A percentile compares a stretch with the other conserved stretches of the same genome.
These are phyloP conservation scores for Mycogone perniciosa DNA, from an alignment of 2,329 filamentous ascomycete species.

Conservation along the genomic window DNA sequence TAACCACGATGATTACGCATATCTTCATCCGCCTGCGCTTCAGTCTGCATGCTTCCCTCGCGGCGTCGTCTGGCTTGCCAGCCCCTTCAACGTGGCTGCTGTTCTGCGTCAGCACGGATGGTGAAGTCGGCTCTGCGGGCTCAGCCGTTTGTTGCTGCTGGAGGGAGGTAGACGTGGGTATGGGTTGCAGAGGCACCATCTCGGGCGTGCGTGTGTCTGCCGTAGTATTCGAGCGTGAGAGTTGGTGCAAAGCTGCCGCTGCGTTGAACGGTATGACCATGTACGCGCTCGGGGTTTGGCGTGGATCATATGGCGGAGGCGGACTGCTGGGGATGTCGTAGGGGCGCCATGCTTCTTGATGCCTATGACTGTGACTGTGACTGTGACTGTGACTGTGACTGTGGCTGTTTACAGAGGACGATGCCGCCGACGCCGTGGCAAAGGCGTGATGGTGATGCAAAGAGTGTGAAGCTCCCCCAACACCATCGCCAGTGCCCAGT, in stretches of 20 bases:
- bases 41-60: background rate
- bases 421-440: background rate
- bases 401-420: background rate
- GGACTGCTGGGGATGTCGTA: slow-evolving; percentile 18
- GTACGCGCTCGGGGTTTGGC: slow-evolving; percentile 21
- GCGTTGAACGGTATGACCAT: slow-evolving; percentile 9
- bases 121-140: slow-evolving; percentile 13
- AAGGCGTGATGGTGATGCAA: background rate
- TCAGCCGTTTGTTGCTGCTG: background rate
- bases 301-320: slow-evolving; percentile 24
- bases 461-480: background rate
- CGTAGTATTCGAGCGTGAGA: background rate
- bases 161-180: background rate
- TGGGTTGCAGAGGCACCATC: slow-evolving; percentile 6
- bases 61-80: no score
- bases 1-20: slow-evolving; percentile 17
- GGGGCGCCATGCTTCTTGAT: slow-evolving; percentile 4
- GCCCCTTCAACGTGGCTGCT: no score
- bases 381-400: background rate
- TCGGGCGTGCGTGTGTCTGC: background rate
- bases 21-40: slow-evolving; percentile 12
- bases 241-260: background rate
- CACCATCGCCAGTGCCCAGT: slow-evolving; percentile 12
- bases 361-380: slow-evolving; percentile 1
- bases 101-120: slow-evolving; percentile 5